Percentiles rank a stretch among this genome's conserved stretches.
Evolutionary conservation across 495 filamentous ascomycete genomes (phyloP).

Genomic region (Aspergillus cavernicola): DNA sequence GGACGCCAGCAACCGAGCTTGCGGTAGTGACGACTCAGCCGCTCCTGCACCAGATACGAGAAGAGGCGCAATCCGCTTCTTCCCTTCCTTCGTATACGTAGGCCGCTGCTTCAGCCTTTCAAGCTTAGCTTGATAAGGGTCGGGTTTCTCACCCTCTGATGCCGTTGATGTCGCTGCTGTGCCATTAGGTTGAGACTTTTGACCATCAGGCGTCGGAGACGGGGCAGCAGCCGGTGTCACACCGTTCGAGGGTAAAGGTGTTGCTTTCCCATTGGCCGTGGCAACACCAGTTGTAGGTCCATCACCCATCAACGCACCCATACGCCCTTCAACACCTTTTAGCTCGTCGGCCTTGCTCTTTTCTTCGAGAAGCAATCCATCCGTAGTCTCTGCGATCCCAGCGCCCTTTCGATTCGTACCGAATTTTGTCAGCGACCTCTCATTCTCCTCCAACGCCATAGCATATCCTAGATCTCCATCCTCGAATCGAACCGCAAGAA

Average conservation of each 20-base stretch:
- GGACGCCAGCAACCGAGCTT: constrained; percentile 75
- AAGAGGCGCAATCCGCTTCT: constrained; percentile 89
- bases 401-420: constrained; percentile 80
- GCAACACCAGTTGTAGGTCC: constrained; percentile 32
- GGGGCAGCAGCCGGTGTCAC: constrained; percentile 37
- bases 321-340: constrained; percentile 83
- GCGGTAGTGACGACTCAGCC: constrained; percentile 81
- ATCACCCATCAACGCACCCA: constrained; percentile 98
- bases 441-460: constrained; percentile 78
- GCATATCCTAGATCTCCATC: constrained; percentile 70
- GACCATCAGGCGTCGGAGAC: constrained; percentile 32
- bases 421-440: constrained; percentile 87
- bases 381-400: constrained; percentile 85
- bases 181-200: constrained; percentile 41
- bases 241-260: constrained; percentile 37
- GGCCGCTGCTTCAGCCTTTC: constrained; percentile 84
- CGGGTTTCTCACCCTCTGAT: constrained; percentile 53
- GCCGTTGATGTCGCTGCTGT: constrained; percentile 27
- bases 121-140: constrained; percentile 62
- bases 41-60: constrained; percentile 81
- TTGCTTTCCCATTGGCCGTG: constrained; percentile 41
- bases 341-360: constrained; percentile 87
- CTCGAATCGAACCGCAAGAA: constrained; percentile 71
- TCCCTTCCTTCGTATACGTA: constrained; percentile 93
- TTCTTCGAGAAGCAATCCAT: constrained; percentile 82